Conservation (phyloP, 768 basidiomycete genomes). For the Terana coerulea region DNA sequence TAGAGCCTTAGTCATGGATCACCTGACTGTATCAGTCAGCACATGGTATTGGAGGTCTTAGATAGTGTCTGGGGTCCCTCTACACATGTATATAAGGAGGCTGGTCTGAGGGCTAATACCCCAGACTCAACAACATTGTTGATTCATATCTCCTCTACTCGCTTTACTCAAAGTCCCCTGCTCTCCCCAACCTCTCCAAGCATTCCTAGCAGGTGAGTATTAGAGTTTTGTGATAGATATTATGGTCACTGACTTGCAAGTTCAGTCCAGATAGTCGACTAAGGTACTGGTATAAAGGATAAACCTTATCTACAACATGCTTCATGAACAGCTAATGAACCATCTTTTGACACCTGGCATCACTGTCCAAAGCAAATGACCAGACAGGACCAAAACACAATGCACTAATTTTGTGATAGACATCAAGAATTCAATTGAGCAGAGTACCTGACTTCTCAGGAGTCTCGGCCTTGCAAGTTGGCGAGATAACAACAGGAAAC, state of each 20-base stretch:
- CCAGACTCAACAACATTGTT: too few species aligned
- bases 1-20: too few species aligned
- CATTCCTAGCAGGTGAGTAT: too few species aligned
- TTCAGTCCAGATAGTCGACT: conserved; percentile 17
- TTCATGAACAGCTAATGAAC: conserved; percentile 16
- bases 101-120: too few species aligned
- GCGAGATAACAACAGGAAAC: conserved; percentile 17
- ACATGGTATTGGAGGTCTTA: too few species aligned
- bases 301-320: background rate
- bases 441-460: conserved; percentile 1
- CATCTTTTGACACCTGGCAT: conserved; percentile 14
- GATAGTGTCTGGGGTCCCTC: too few species aligned
- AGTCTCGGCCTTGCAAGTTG: conserved; percentile 17
- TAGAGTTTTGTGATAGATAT: too few species aligned
- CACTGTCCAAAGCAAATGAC: conserved; percentile 18
- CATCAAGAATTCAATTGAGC: conserved; percentile 2
- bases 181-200: too few species aligned
- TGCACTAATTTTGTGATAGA: conserved; percentile 13
- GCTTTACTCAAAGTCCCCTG: too few species aligned
- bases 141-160: too few species aligned
- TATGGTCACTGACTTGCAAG: conserved; percentile 11
- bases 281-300: conserved; percentile 16
- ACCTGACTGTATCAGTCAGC: too few species aligned
- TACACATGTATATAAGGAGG: too few species aligned
- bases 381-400: conserved; percentile 18